Evolutionary conservation across 2,329 filamentous ascomycete species (phyloP).

Genomic region (Stagonosporopsis tanaceti): DNA sequence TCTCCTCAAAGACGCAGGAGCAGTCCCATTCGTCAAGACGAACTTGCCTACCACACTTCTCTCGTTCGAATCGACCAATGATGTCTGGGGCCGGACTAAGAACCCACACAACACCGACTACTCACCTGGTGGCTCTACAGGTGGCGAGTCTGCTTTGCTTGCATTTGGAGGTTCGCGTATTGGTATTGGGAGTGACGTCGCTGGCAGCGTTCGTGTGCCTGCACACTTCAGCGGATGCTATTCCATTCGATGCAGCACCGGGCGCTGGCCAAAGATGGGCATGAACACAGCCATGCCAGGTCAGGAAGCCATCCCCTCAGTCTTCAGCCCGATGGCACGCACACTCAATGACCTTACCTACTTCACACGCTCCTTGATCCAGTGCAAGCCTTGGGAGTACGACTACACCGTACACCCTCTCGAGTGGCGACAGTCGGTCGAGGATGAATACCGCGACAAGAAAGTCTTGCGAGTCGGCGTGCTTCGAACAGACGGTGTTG

Average conservation of each 20-base stretch:
- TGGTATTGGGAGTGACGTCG: conserved; percentile 89
- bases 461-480: conserved; percentile 76
- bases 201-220: conserved; percentile 84
- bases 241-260: conserved; percentile 84
- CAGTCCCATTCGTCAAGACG: conserved; percentile 92
- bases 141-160: conserved; percentile 82
- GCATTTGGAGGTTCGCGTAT: conserved; percentile 84
- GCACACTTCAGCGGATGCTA: conserved; percentile 93
- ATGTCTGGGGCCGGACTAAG: conserved; percentile 80
- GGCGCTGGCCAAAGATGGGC: conserved; percentile 87
- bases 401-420: conserved; percentile 87
- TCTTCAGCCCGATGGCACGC: conserved; percentile 91
- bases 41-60: conserved; percentile 86
- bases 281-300: conserved; percentile 89
- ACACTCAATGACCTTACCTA: conserved; percentile 84
- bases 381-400: conserved; percentile 88
- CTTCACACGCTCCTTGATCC: conserved; percentile 79
- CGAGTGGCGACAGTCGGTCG: conserved; percentile 73
- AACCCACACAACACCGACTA: conserved; percentile 88
- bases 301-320: conserved; percentile 86
- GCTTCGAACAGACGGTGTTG: conserved; percentile 80
- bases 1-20: conserved; percentile 85
- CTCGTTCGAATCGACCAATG: conserved; percentile 82
- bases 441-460: conserved; percentile 67
- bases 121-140: conserved; percentile 87